phyloP scores from a whole-genome alignment of 2,329 filamentous ascomycete genomes.

The Ascocoryne sarcoides region DNA sequence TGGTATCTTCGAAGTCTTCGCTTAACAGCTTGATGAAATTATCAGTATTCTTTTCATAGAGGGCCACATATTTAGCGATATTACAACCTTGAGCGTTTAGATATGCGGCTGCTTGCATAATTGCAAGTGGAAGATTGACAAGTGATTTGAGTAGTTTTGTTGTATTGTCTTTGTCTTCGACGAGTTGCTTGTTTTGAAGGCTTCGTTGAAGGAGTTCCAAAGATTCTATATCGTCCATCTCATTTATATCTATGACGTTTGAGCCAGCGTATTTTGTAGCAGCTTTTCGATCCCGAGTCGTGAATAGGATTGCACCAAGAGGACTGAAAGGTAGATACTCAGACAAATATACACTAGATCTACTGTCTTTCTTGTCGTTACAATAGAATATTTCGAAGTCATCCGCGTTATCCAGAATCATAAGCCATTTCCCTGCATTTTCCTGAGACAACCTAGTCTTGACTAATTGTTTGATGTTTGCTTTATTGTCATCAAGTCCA shows the following conservation, averaged over 20 bases:
- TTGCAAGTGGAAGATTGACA: conserved; percentile 5
- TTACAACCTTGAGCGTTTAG: conserved; percentile 4
- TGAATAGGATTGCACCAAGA: conserved; percentile 10
- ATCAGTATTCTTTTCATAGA: conserved; percentile 8
- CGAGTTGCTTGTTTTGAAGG: conserved; percentile 13
- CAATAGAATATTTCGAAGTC: conserved; percentile 29
- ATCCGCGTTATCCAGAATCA: conserved; percentile 39
- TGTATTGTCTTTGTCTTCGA: conserved; percentile 3
- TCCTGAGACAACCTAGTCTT: conserved; percentile 8
- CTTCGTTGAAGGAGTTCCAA: conserved; percentile 6
- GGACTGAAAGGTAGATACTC: conserved; percentile 8
- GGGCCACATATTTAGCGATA: conserved; percentile 8
- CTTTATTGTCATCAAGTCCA: conserved; percentile 9
- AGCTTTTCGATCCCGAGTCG: conserved; percentile 9
- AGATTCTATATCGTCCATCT: conserved; percentile 7
- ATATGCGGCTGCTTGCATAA: conserved; percentile 10
- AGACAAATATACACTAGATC: background rate
- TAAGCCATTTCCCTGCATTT: conserved; percentile 30
- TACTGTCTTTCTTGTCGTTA: conserved; percentile 6
- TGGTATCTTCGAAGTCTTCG: conserved; percentile 5
- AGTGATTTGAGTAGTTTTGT: conserved; percentile 6
- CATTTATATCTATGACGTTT: conserved; percentile 8
- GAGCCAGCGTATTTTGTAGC: conserved; percentile 5
- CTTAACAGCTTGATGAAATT: conserved; percentile 7
- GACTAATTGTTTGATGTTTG: conserved; percentile 12